Percentiles rank a stretch among this genome's conserved stretches.
Evolutionary conservation across 768 basidiomycete species (phyloP).

Genomic region (Exsudoporus frostii): DNA sequence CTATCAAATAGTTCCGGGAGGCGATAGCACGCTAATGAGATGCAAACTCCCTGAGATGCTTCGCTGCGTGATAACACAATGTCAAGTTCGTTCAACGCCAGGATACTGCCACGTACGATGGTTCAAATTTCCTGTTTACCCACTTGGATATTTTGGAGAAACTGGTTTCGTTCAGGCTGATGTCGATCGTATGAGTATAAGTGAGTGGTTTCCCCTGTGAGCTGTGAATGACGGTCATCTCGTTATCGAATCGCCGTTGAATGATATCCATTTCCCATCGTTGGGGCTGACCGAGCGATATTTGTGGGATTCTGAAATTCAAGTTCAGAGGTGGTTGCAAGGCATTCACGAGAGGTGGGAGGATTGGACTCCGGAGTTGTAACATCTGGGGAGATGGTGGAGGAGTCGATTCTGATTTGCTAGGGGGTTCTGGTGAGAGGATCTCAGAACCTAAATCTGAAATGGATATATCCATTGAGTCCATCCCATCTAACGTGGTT

Average conservation of each 20-base stretch:
- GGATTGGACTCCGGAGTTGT: neutral
- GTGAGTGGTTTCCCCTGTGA: constrained; percentile 19
- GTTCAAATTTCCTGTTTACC: constrained; percentile 31
- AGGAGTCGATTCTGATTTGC: neutral
- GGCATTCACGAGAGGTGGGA: constrained; percentile 10
- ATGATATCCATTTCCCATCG: neutral
- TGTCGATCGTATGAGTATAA: constrained; percentile 20
- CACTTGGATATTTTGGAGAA: constrained; percentile 34
- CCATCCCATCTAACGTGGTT: neutral
- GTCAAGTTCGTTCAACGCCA: neutral
- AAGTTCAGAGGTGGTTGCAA: constrained; percentile 17
- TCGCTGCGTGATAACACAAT: constrained; percentile 24
- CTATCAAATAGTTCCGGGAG: constrained; percentile 23
- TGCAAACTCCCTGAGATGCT: constrained; percentile 36
- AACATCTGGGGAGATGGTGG: neutral
- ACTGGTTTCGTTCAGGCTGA: constrained; percentile 29
- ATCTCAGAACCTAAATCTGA: neutral
- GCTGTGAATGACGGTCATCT: constrained; percentile 20
- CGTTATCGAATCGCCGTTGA: constrained; percentile 11
- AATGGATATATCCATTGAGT: neutral
- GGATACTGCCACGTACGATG: constrained; percentile 30
- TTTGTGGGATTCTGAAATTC: constrained; percentile 13
- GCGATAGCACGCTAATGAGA: constrained; percentile 46
- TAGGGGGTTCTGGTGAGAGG: neutral
- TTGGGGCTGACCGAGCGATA: neutral